Percentiles rank a stretch among this genome's conserved stretches.
These are phyloP conservation scores for Dendrobium chrysotoxum DNA, from an alignment of 106 monocot species.

Conservation along the genomic window DNA sequence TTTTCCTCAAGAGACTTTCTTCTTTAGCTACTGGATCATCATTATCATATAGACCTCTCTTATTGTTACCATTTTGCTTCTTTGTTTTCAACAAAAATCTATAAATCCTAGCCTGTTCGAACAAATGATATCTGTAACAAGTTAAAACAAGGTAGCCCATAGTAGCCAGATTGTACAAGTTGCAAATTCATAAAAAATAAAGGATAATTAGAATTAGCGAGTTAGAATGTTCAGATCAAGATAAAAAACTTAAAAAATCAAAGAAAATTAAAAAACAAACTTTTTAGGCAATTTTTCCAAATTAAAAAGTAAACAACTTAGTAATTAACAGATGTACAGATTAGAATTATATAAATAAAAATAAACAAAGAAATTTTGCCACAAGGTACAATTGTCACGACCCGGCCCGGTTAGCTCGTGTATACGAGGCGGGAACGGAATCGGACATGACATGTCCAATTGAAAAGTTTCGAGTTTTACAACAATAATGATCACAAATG, in stretches of 20 bases:
- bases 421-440: no score
- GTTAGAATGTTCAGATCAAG: neutral
- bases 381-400: neutral
- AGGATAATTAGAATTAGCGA: neutral
- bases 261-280: neutral
- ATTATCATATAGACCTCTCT: conserved; percentile 22
- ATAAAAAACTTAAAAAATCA: neutral
- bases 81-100: conserved; percentile 81
- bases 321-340: neutral
- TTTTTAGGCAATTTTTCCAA: no score
- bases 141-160: neutral
- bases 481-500: neutral
- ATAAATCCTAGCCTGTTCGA: conserved; percentile 57
- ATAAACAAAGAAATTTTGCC: neutral
- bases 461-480: no score
- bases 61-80: conserved; percentile 40
- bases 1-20: conserved; percentile 63
- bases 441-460: no score
- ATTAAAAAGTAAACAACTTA: neutral
- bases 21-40: conserved; percentile 42
- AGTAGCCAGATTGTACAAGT: neutral
- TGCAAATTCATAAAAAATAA: conserved; percentile 1
- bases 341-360: neutral
- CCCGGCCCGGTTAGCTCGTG: no score
- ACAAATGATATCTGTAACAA: neutral